These are phyloP conservation scores for Inosperma sp. DNA, from an alignment of 768 basidiomycete species.

Conservation along the genomic window DNA sequence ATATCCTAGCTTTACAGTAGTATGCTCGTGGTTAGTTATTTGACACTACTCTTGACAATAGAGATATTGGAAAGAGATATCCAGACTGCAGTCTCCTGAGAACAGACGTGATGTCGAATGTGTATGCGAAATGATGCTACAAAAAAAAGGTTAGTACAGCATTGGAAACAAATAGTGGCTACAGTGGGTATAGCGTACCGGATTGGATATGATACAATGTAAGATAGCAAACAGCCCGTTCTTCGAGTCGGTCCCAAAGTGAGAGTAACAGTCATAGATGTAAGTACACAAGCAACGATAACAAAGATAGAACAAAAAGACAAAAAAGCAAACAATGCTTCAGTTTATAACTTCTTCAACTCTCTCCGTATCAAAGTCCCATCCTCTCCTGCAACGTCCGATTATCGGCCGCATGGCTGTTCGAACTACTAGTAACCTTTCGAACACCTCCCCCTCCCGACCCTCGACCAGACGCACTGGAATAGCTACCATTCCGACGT, in stretches of 20 bases:
- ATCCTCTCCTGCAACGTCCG: conserved; percentile 84
- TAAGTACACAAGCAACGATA: conserved; percentile 6
- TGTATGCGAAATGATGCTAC: conserved; percentile 7
- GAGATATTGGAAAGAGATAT: too few relatives aligned
- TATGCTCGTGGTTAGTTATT: too few relatives aligned
- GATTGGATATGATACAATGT: conserved; percentile 10
- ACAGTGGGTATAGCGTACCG: conserved; percentile 19
- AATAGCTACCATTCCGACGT: conserved; percentile 19
- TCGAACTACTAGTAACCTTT: conserved; percentile 31
- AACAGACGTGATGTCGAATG: too few relatives aligned
- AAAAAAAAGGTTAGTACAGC: conserved; percentile 4
- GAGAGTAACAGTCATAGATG: conserved; percentile 4
- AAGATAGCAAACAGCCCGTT: conserved; percentile 9
- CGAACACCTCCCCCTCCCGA: conserved; percentile 30
- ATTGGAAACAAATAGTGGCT: conserved; percentile 15
- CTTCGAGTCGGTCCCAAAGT: conserved; percentile 4
- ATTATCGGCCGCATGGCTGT: conserved; percentile 43
- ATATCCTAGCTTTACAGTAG: too few relatives aligned
- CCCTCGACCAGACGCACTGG: conserved; percentile 33
- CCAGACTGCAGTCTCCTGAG: too few relatives aligned
- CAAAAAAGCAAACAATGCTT: conserved; percentile 9
- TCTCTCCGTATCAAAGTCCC: conserved; percentile 51
- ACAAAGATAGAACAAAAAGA: conserved; percentile 9
- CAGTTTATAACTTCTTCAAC: conserved; percentile 3
- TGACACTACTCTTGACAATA: too few relatives aligned